Evolutionary conservation across 1,284 basidiomycete species (phyloP).

Genomic region (Butyriboletus appendiculatus): DNA sequence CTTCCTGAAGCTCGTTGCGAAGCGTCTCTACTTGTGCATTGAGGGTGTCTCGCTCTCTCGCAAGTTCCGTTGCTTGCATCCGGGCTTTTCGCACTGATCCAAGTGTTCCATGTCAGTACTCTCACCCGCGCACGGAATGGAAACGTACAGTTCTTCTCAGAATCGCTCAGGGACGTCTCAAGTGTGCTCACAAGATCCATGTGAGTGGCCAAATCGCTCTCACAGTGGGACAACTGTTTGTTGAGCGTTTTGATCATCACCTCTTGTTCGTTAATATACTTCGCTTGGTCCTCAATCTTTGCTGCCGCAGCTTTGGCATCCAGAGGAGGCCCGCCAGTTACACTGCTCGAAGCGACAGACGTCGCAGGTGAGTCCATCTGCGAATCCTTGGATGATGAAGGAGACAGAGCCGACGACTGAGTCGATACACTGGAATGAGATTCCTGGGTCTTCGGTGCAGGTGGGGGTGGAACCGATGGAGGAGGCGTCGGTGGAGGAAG

Average conservation of each 20-base stretch:
- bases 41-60: slow-evolving; percentile 78
- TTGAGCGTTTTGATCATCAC: slow-evolving; percentile 90
- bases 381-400: slow-evolving; percentile 62
- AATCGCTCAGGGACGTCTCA: slow-evolving; percentile 83
- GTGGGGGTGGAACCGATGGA: slow-evolving; percentile 85
- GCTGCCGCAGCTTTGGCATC: slow-evolving; percentile 56
- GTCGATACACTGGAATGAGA: slow-evolving; percentile 53
- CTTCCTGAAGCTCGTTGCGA: slow-evolving; percentile 68
- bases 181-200: slow-evolving; percentile 87
- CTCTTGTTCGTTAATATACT: slow-evolving; percentile 81
- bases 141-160: slow-evolving; percentile 84
- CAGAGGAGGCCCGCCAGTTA: slow-evolving; percentile 30
- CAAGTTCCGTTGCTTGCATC: slow-evolving; percentile 85
- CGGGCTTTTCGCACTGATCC: slow-evolving; percentile 82
- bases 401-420: slow-evolving; percentile 53
- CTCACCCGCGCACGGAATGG: slow-evolving; percentile 11
- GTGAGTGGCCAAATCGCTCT: slow-evolving; percentile 87
- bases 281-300: slow-evolving; percentile 73
- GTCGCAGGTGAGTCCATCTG: slow-evolving; percentile 68
- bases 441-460: slow-evolving; percentile 63
- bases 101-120: slow-evolving; percentile 21
- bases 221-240: slow-evolving; percentile 89
- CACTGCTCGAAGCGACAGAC: slow-evolving; percentile 49
- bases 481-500: slow-evolving; percentile 88
- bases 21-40: slow-evolving; percentile 63